Evolutionary conservation across 805 yeast species (phyloP), one percentile per base, ranked within the genome.

Genomic region (Saccharomycopsis olivae): DNA sequence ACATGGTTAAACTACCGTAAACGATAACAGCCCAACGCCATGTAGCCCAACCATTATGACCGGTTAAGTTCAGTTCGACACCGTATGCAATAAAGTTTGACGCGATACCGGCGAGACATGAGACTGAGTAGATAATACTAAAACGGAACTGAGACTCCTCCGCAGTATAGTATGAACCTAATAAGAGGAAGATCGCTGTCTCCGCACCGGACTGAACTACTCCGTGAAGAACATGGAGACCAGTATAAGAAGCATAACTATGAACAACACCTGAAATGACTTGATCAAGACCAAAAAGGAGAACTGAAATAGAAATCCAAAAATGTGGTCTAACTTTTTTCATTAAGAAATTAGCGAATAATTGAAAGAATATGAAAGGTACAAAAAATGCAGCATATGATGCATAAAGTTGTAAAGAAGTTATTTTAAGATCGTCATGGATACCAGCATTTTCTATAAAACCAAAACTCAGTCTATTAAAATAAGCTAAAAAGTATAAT

Each of bases 31-130:
- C 57, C 72, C 74, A 71, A 49, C 64, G 58, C 76, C 75, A 71
- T 10, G 69, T 59, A 5, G 51, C 48, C 30, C 65, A 46, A 8
- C 71, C 71, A 38, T 62, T 52, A 8, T 38, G 41, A 85, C 51
- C 53, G 46, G 73, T 65, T 49, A 80, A 61, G 29, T 73, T 73
- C 49, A 70, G 58, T 4, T n/a, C 17, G 43, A 77, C 69, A 44
- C 73, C 74, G 49, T 70, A 75, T 9, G 87, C 85, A 49, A 81
- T 66, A 20, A 82, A 72, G 41, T 85, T 86, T 6, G 78, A 77
- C 49, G 80, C 78, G 16, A 84, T 85, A 54, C 89, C 87, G 2
- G 88, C 84, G 40, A 81, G 62, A 47, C 80, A 71, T 4, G 86
- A 76, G 33, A 79, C 74, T 21, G 79, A 78, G 20, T 32, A 79